These are phyloP conservation scores for Ramaria sp. DNA, from an alignment of 768 basidiomycete genomes.

Conservation along the genomic window DNA sequence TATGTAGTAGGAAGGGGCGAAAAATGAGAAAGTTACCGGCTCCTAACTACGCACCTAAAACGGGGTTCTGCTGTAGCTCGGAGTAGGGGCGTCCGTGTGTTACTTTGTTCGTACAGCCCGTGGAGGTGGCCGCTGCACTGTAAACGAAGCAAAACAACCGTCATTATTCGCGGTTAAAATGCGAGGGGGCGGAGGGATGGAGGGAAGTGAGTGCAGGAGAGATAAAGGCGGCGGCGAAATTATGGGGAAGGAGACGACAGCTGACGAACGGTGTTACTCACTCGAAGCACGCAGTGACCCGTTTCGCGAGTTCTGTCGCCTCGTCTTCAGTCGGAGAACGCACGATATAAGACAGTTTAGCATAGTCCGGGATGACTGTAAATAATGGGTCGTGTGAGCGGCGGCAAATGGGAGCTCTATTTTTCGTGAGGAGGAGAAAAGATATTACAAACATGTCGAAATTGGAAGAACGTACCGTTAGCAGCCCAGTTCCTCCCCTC, in stretches of 20 bases:
- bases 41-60: slow-evolving; percentile 37
- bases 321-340: slow-evolving; percentile 62
- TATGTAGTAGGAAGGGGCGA: too few species aligned
- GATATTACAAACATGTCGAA: background rate
- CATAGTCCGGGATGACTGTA: slow-evolving; percentile 74
- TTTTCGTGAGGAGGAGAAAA: background rate
- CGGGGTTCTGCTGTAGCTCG: slow-evolving; percentile 62
- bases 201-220: background rate
- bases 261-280: slow-evolving; percentile 21
- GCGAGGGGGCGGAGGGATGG: background rate
- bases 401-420: background rate
- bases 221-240: background rate
- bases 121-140: slow-evolving; percentile 60
- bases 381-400: background rate
- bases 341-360: slow-evolving; percentile 67
- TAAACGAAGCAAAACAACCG: too few species aligned
- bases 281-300: slow-evolving; percentile 67
- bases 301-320: slow-evolving; percentile 42
- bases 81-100: slow-evolving; percentile 24
- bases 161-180: background rate
- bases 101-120: slow-evolving; percentile 47
- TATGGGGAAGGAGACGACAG: background rate
- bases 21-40: too few species aligned
- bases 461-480: slow-evolving; percentile 38
- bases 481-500: slow-evolving; percentile 66